Base-by-base conservation (phyloP, 371 early-diverging fungal species). In the Batrachochytrium dendrobatidis region DNA sequence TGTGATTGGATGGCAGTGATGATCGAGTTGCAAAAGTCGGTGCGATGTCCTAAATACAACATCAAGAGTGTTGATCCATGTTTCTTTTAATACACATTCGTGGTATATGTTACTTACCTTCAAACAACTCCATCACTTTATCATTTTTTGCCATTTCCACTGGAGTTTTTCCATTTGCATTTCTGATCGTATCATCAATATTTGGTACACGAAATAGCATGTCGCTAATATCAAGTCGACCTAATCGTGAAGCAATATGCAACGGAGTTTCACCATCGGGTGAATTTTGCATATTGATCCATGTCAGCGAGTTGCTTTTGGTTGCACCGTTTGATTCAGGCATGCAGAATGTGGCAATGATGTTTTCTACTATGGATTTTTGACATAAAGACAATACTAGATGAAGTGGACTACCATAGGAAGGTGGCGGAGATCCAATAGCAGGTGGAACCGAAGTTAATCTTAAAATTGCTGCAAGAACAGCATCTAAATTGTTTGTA, bases 181-280 rank as follows among this genome's bases (percentile, higher is more conserved):
- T 65, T 20, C 66, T 49, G 2, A 68, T 15, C 10, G 71, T 62
- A 50, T 75, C 76, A 46, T 73, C 56, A 20, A 73, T 45, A 17
- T 49, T 61, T 1, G 59, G 54, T 32, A 61, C 53, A 22, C 53
- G 48, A 30, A 75, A 63, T 44, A 77, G 61, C 8, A 59, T 18
- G 7, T 73, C 74, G 2, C 75, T 45, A 1, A 73, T 29, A 28
- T 73, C 73, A 12, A 22, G 30, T 8, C 74, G 25, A 18, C 62
- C 66, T 22, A 60, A 29, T 30, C 59, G 62, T 3, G 70, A 60
- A 1, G 72, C 77, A 12, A 71, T 20, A 53, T 77, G 77, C 32
- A 77, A 50, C 6, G 72, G 68, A 1, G 76, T 76, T 48, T 76
- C 66, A 8, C 69, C 64, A 39, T 72, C 70, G 25, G 59, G 59